These are phyloP conservation scores for Begonia fuchsioides DNA, from an alignment of 306 rosid genomes.

Conservation along the genomic window DNA sequence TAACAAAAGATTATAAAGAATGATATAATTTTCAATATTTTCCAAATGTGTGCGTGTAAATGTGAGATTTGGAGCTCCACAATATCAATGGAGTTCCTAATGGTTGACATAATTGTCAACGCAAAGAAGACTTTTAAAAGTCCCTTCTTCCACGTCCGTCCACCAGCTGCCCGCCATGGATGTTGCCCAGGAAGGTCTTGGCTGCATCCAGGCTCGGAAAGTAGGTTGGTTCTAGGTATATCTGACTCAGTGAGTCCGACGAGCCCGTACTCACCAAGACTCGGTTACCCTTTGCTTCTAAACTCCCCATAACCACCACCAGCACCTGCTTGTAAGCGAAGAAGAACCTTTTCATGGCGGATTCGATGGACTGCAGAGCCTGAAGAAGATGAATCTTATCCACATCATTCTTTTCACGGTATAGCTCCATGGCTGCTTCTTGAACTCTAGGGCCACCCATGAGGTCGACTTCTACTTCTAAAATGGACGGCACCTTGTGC, in stretches of 20 bases:
- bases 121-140: not conserved
- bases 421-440: slow-evolving; percentile 89
- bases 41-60: not conserved
- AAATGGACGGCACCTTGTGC: slow-evolving; percentile 54
- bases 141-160: slow-evolving; percentile 5
- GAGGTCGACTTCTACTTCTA: slow-evolving; percentile 81
- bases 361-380: slow-evolving; percentile 59
- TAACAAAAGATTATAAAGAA: not conserved
- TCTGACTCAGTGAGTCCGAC: slow-evolving; percentile 61
- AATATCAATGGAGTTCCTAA: not conserved
- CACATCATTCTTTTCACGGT: slow-evolving; percentile 30
- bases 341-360: slow-evolving; percentile 63
- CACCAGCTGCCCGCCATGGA: slow-evolving; percentile 4
- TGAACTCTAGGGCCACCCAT: slow-evolving; percentile 81
- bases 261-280: slow-evolving; percentile 34
- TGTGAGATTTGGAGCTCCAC: not conserved
- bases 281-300: slow-evolving; percentile 67
- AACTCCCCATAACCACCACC: slow-evolving; percentile 59
- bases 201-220: slow-evolving; percentile 94
- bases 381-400: slow-evolving; percentile 58
- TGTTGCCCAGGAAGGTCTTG: slow-evolving; percentile 64
- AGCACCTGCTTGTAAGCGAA: slow-evolving; percentile 67
- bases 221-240: slow-evolving; percentile 70
- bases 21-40: slow-evolving; percentile 8
- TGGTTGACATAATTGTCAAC: not conserved